Evolutionary conservation across 2,329 filamentous ascomycete species (phyloP), one percentile per base, ranked within the genome.

Genomic region (Cordyceps cicadae): DNA sequence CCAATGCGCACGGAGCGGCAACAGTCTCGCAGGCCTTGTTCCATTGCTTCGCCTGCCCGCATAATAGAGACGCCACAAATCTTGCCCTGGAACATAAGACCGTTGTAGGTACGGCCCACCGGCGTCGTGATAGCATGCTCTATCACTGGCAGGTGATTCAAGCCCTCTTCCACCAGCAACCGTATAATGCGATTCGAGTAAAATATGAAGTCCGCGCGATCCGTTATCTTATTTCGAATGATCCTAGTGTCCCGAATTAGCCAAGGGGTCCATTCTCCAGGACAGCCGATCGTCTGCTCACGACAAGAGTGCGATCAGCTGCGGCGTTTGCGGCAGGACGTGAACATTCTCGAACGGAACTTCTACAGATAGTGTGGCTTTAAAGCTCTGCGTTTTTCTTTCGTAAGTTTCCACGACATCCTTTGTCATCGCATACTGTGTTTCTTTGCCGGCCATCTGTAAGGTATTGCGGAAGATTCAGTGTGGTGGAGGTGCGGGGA

Each of bases 61-160:
- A 99, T 97, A 69, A 99, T 99, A 7, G 90, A 96, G 17, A 99
- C 94, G 59, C 94, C 94, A 71, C 94, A 99, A 67, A 99, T 99
- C 77, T 97, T 97, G 66, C 94, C 94, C 73, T 97, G 88, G 70
- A 99, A 99, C 76, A 89, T 89, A 65, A 99, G 89, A 32, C 94
- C 94, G 39, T 89, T 85, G 75, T 99, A 99, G 57, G 85, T 85
- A 64, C 88, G 87, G 46, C 92, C 93, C 49, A 97, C 89, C 0
- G 94, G 94, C 7, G 94, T 97, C 48, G 88, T 95, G 70, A 99
- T 89, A 34, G 87, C 86, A 69, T 95, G 90, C 70, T 91, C 88
- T 57, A 96, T 86, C 19, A 96, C 91, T 1, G 94, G 94, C 48
- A 99, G 83, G 74, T 99, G 94, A 75, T 99, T 99, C 59, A 99